Evolutionary conservation across 2,329 filamentous ascomycete species (phyloP), one percentile per base, ranked within the genome.

Genomic region (Nigrospora sphaerica): DNA sequence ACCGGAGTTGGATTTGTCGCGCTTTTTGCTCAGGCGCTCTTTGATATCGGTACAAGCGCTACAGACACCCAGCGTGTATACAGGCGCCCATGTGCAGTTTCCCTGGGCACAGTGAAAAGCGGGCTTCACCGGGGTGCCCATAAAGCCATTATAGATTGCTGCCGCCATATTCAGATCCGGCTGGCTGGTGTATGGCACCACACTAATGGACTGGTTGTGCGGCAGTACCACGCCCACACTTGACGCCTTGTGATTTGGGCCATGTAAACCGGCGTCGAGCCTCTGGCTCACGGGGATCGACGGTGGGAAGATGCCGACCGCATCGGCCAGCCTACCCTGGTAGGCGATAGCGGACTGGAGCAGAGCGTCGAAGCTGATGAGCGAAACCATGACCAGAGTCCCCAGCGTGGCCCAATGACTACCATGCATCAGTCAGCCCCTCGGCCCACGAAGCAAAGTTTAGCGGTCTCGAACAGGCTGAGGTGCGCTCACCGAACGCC

Each of bases 371-470:
- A 46, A 46, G 5, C 31, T 37, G 32, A 46, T 36, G 18, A 46
- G 44, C 1, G 40, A 18, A 28, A 34, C 6, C 13, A 32, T 46
- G 3, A 46, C 38, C 4, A 46, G 44, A 6, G 44, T 23, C 4
- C 44, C 44, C 3, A 46, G 4, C 2, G 44, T 40, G 18, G 44
- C 38, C 44, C 37, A 46, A 28, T 46, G 44, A 7, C 44, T 46
- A 19, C 0, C 19, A 14, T 37, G 2, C 5, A 9, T 6, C 28
- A 3, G 17, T 18, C 1, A 32, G 32, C 34, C 19, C 19, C 19
- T 14, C n/a, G 7, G 11, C 6, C 18, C 12, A 2, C 33, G 18
- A n/a, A 2, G 3, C 19, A 7, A 7, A 23, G 19, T 23, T 23
- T 7, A 23, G 19, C 19, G 19, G 12, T 11, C 12, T 14, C 13